Percentiles rank a stretch among this genome's conserved stretches.
These are phyloP conservation scores for Patellaria atrata DNA, from an alignment of 495 filamentous ascomycete genomes.

Conservation along the genomic window DNA sequence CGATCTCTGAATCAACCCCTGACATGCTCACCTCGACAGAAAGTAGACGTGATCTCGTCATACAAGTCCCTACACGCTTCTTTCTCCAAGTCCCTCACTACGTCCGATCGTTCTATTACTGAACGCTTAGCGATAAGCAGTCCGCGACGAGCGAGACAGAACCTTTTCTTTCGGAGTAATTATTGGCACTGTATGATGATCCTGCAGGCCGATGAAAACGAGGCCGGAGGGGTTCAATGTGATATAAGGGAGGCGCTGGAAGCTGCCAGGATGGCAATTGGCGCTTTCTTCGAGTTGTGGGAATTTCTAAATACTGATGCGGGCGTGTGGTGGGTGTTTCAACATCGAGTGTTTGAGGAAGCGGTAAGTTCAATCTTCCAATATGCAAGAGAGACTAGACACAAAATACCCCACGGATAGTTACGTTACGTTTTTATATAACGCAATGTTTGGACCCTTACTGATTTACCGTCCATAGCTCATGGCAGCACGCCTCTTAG, in stretches of 20 bases:
- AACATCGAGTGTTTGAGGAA: conserved; percentile 57
- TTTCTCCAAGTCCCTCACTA: conserved; percentile 48
- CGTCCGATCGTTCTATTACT: conserved; percentile 41
- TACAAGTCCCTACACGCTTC: conserved; percentile 48
- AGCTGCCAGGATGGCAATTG: conserved; percentile 49
- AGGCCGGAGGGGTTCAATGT: conserved; percentile 36
- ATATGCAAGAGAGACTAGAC: background rate
- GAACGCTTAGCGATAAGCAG: conserved; percentile 34
- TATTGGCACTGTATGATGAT: conserved; percentile 66
- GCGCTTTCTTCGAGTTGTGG: conserved; percentile 51
- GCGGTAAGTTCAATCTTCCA: conserved; percentile 32
- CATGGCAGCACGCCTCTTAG: conserved; percentile 23
- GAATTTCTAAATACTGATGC: conserved; percentile 47
- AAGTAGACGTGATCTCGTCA: conserved; percentile 43
- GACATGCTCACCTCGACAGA: conserved; percentile 41
- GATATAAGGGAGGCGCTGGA: conserved; percentile 52
- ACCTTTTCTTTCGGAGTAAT: conserved; percentile 52
- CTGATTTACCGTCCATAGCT: conserved; percentile 13
- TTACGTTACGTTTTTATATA: background rate
- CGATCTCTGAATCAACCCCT: conserved; percentile 52
- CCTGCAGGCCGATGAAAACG: conserved; percentile 45
- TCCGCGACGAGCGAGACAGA: conserved; percentile 48
- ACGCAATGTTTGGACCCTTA: background rate
- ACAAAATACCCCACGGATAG: background rate
- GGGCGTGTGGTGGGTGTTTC: conserved; percentile 64